A percentile compares a stretch with the other conserved stretches of the same genome.
Evolutionary conservation across 2,329 filamentous ascomycete genomes (phyloP).

Genomic region (Beauveria scarabaeidicola): DNA sequence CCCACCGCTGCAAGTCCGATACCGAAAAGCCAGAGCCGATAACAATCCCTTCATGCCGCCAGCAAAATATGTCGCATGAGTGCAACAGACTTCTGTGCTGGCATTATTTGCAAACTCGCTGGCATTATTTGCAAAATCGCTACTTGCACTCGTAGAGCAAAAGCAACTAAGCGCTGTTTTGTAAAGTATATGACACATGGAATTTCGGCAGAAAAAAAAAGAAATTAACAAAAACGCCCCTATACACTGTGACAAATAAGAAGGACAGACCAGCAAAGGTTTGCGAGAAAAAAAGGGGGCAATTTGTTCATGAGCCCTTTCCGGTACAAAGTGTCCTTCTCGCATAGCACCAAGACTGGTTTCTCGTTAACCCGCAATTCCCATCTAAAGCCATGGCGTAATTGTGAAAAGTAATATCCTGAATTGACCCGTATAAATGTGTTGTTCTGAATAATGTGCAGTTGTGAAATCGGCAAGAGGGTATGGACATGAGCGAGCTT

Average conservation of each 20-base stretch:
- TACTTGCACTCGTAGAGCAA: neutral
- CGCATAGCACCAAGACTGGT: conserved; percentile 4
- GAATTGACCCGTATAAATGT: conserved; percentile 8
- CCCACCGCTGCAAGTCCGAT: neutral
- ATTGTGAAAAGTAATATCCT: conserved; percentile 7
- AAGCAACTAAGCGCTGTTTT: conserved; percentile 3
- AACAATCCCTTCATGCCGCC: neutral
- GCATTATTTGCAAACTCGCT: conserved; percentile 3
- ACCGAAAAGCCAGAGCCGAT: neutral
- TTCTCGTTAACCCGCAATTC: conserved; percentile 7
- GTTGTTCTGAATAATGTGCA: conserved; percentile 11
- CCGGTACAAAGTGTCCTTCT: neutral
- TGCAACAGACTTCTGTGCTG: neutral
- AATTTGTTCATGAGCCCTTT: neutral
- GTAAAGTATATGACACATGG: conserved; percentile 8
- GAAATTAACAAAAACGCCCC: conserved; percentile 7
- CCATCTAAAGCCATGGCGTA: conserved; percentile 7
- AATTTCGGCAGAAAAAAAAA: conserved; percentile 2
- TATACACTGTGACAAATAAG: conserved; percentile 6
- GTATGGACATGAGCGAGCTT: conserved; percentile 9
- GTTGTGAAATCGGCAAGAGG: conserved; percentile 9
- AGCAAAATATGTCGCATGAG: neutral
- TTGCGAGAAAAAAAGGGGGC: neutral
- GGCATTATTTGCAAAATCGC: conserved; percentile 6
- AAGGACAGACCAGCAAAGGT: conserved; percentile 1